Base-by-base conservation (phyloP, 2,329 filamentous ascomycete species). In the Phaeosphaeria sp. region DNA sequence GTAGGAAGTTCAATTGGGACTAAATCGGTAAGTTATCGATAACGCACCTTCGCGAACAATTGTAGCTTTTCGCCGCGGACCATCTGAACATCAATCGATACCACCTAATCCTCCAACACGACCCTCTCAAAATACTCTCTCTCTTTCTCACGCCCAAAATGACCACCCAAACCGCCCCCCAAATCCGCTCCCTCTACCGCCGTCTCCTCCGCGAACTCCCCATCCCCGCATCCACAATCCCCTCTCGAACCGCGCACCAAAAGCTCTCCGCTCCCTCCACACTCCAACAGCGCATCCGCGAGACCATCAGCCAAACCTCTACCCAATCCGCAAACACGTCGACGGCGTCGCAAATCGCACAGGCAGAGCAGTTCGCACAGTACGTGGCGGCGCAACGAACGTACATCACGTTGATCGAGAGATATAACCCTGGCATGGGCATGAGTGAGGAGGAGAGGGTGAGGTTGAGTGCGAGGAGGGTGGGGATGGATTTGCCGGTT, bases 351-450 rank as follows among this genome's bases (percentile, higher is more conserved):
- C 74, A 72, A 64, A 71, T 64, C 24, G 72, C 79, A n/a, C 78
- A 91, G 65, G 89, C 87, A n/a, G 87, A 92, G 63, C 92, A 98
- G 77, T 87, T 92, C 65, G 79, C 93, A 24, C 85, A 87, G 56
- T 98, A 97, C 75, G 84, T 95, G 20, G 87, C 87, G 67, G 89
- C 93, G n/a, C 95, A 99, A 81, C 84, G 93, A 51, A 86, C 87
- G 74, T 97, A 98, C 76, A 85, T 87, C 24, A 89, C 87, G 17
- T 80, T 98, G 44, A 77, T 98, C 39, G 93, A 97, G 79, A 85
- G 93, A 68, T 98, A 99, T 79, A 98, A 98, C 77, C 93, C 93
- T 0, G 93, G 93, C 18, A 92, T 96, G 87, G 86, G 87, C 65
- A 91, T 97, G 89, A 87, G 90, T 65, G 89, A 96, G 78, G 84